Conservation (phyloP, 257 asterid species). For the Jaltomata sinuosa region DNA sequence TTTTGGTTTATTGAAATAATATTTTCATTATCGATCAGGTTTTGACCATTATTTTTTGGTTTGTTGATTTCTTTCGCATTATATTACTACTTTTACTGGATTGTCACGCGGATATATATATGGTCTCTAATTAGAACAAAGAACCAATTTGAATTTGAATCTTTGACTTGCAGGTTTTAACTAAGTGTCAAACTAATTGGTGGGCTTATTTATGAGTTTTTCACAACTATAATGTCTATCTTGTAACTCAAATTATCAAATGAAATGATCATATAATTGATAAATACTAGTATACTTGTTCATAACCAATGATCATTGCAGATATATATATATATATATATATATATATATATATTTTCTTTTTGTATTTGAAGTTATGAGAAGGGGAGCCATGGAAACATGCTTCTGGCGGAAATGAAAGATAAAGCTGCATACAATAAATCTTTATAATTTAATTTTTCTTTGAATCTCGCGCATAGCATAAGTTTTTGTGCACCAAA, state of each 20-base stretch:
- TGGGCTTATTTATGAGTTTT: not conserved
- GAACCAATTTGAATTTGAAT: not conserved
- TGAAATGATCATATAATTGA: not conserved
- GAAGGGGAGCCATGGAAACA: too few relatives aligned
- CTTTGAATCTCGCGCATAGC: too few relatives aligned
- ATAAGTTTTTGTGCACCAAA: too few relatives aligned
- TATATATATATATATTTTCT: not conserved
- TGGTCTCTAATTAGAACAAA: not conserved
- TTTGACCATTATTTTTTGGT: not conserved
- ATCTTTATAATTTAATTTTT: too few relatives aligned
- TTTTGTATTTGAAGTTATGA: too few relatives aligned
- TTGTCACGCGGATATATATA: not conserved
- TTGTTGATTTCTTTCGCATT: not conserved
- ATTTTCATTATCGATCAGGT: not conserved
- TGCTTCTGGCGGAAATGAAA: too few relatives aligned
- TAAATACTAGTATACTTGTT: not conserved
- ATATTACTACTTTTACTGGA: not conserved
- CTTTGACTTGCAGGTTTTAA: not conserved
- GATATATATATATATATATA: too few relatives aligned
- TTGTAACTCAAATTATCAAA: not conserved
- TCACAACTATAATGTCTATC: not conserved
- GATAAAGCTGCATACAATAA: too few relatives aligned
- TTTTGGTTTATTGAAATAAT: not conserved
- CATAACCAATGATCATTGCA: not conserved
- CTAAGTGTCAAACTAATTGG: not conserved